Evolutionary conservation across 345 rosid genomes (phyloP).

Genomic region (Eucalyptus camaldulensis): DNA sequence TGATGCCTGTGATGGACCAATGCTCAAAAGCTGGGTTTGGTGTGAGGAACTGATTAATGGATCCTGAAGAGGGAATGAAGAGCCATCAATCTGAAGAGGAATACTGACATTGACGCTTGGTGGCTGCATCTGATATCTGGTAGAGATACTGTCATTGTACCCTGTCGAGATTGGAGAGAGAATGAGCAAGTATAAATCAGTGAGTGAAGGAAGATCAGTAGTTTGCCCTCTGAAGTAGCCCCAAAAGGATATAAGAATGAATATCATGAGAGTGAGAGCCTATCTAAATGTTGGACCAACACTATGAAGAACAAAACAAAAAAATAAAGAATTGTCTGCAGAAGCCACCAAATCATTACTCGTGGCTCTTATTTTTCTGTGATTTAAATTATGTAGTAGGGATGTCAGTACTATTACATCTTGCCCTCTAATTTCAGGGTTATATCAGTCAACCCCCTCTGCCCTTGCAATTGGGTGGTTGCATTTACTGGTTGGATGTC

Average conservation of each 20-base stretch:
- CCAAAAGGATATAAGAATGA: not conserved
- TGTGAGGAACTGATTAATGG: slow-evolving; percentile 9
- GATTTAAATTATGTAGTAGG: not conserved
- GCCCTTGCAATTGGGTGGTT: not conserved
- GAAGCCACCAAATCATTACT: not conserved
- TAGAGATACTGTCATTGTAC: slow-evolving; percentile 27
- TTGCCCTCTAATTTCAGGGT: not conserved
- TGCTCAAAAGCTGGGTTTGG: slow-evolving; percentile 22
- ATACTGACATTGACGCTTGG: slow-evolving; percentile 30
- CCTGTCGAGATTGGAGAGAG: slow-evolving; percentile 8
- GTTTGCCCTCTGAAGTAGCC: not conserved
- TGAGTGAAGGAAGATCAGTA: not conserved
- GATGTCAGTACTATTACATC: not conserved
- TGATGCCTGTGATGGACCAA: slow-evolving; percentile 21
- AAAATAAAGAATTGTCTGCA: not conserved
- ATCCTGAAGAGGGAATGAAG: slow-evolving; percentile 38
- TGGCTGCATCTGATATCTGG: slow-evolving; percentile 30
- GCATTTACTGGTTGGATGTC: not conserved
- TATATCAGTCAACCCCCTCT: not conserved
- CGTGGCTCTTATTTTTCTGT: not conserved
- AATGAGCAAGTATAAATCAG: not conserved
- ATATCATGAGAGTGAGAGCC: not conserved
- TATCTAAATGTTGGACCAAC: not conserved
- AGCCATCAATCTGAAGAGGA: slow-evolving; percentile 31
- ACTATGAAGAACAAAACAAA: not conserved